Conservation (phyloP, 805 yeast genomes). For the Schwanniomyces polymorphus region DNA sequence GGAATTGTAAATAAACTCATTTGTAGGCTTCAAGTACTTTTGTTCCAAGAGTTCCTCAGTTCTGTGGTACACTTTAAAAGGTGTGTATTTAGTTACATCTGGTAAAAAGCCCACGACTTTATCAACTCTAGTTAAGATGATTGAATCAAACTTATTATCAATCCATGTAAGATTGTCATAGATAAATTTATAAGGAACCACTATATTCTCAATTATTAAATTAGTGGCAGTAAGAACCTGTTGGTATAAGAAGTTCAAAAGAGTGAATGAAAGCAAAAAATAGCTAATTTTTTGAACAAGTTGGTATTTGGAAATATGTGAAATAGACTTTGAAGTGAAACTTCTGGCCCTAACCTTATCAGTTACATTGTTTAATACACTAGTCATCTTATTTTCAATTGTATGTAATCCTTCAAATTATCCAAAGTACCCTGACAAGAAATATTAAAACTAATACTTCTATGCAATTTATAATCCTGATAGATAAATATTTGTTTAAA, state of each 20-base stretch:
- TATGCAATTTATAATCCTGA: background rate
- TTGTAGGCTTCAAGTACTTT: conserved; percentile 10
- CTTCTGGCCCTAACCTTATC: conserved; percentile 11
- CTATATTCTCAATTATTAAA: conserved; percentile 20
- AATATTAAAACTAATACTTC: background rate
- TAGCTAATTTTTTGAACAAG: conserved; percentile 20
- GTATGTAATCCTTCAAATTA: background rate
- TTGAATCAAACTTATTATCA: conserved; percentile 22
- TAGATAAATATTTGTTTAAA: background rate
- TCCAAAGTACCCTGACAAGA: background rate
- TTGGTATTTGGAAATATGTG: conserved; percentile 32
- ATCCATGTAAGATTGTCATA: conserved; percentile 15
- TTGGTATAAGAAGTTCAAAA: conserved; percentile 22
- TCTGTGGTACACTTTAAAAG: conserved; percentile 8
- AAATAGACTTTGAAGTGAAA: conserved; percentile 31
- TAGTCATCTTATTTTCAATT: conserved; percentile 4
- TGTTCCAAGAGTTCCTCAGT: conserved; percentile 7
- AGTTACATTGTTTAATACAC: conserved; percentile 1
- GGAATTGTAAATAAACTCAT: conserved; percentile 13
- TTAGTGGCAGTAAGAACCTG: conserved; percentile 20
- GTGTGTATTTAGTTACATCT: conserved; percentile 8
- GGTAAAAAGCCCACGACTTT: conserved; percentile 9
- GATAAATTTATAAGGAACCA: conserved; percentile 18
- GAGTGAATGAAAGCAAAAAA: conserved; percentile 23
- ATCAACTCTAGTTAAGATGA: conserved; percentile 24